A percentile compares a stretch with the other conserved stretches of the same genome.
phyloP scores from a whole-genome alignment of 2,329 filamentous ascomycete genomes.

The Trichoderma aggressivum region DNA sequence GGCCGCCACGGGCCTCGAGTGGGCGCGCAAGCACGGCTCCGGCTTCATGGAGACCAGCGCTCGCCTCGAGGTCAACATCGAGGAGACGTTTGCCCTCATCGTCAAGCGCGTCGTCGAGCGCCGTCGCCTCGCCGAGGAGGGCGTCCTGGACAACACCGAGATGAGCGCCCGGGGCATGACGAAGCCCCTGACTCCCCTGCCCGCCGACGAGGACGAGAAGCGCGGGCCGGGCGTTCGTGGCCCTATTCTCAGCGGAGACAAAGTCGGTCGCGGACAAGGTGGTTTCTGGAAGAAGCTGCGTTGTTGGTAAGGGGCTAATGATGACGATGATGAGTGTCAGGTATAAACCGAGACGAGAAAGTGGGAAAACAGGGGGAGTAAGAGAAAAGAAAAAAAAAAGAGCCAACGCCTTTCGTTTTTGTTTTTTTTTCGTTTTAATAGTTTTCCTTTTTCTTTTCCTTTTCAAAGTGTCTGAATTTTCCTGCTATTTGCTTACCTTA shows the following conservation, averaged over 20 bases:
- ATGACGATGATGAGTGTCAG: background rate
- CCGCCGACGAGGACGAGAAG: slow-evolving; percentile 42
- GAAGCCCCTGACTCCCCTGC: slow-evolving; percentile 55
- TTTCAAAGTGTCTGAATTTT: background rate
- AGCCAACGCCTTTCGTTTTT: background rate
- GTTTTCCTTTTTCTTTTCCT: background rate
- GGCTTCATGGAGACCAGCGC: slow-evolving; percentile 91
- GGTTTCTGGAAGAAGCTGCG: slow-evolving; percentile 56
- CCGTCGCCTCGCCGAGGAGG: slow-evolving; percentile 49
- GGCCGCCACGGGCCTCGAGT: slow-evolving; percentile 70
- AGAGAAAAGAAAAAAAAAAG: background rate
- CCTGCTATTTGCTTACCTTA: background rate
- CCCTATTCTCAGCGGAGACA: slow-evolving; percentile 42
- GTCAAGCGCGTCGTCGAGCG: slow-evolving; percentile 60
- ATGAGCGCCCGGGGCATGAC: slow-evolving; percentile 54
- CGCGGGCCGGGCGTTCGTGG: slow-evolving; percentile 45
- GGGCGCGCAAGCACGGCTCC: slow-evolving; percentile 68
- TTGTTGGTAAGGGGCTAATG: slow-evolving; percentile 45
- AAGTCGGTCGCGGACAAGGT: slow-evolving; percentile 40
- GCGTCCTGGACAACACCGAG: slow-evolving; percentile 39
- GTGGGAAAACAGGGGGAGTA: too few relatives aligned
- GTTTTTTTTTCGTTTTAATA: background rate
- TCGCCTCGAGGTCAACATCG: slow-evolving; percentile 79
- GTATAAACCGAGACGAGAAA: background rate
- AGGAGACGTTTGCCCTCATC: slow-evolving; percentile 78